These are phyloP conservation scores for Trichosporon sp. DNA, from an alignment of 1,284 basidiomycete genomes.

Conservation along the genomic window DNA sequence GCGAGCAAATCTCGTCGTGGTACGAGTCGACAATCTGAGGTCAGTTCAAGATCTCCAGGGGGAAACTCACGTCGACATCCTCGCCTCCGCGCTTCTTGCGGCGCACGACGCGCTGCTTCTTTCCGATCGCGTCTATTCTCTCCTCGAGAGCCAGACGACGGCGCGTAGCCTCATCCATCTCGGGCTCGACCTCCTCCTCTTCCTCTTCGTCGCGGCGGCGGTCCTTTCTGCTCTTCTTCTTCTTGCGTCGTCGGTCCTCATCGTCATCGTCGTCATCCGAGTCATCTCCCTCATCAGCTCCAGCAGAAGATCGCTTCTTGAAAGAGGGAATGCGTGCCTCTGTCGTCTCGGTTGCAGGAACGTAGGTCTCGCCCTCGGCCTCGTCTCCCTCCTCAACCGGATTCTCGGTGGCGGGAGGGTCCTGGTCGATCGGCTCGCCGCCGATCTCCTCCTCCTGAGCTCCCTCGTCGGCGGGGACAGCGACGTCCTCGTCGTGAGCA, in stretches of 20 bases:
- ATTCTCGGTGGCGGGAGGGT: constrained; percentile 22
- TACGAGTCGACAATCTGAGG: constrained; percentile 70
- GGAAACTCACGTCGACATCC: constrained; percentile 56
- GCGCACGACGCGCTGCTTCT: constrained; percentile 68
- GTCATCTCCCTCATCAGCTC: constrained; percentile 60
- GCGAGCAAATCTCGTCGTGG: constrained; percentile 87
- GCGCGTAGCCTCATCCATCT: constrained; percentile 38
- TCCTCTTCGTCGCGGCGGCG: constrained; percentile 50
- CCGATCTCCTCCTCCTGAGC: constrained; percentile 1
- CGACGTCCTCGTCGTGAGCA: constrained; percentile 63
- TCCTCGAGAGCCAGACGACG: constrained; percentile 41
- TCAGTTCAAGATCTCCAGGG: neutral
- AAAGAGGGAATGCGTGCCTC: constrained; percentile 53
- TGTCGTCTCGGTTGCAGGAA: constrained; percentile 61
- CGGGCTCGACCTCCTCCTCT: constrained; percentile 52
- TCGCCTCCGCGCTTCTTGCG: constrained; percentile 71
- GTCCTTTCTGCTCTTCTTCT: constrained; percentile 55
- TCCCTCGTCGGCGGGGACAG: constrained; percentile 66
- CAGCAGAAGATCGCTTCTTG: constrained; percentile 51
- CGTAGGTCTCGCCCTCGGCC: constrained; percentile 65
- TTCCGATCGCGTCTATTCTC: constrained; percentile 77
- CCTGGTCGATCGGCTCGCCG: constrained; percentile 4
- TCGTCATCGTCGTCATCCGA: constrained; percentile 60
- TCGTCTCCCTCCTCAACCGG: constrained; percentile 31
- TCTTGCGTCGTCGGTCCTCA: constrained; percentile 57